Conservation (phyloP, 1,139 yeast species). For the Blastobotrys niveus region DNA sequence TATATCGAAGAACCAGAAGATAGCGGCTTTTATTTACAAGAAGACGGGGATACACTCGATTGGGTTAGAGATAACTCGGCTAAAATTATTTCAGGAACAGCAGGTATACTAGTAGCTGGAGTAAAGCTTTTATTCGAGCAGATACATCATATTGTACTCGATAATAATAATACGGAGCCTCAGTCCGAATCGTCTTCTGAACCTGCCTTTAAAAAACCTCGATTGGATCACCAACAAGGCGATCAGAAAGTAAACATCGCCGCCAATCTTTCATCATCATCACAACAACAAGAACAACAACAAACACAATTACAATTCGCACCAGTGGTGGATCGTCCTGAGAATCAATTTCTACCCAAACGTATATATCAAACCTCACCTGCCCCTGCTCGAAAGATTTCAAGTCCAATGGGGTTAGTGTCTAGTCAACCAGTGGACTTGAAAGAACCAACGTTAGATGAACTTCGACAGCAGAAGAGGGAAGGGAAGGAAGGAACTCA, state of each 20-base stretch:
- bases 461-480: too few relatives aligned
- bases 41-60: slow-evolving; percentile 12
- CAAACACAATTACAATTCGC: too few relatives aligned
- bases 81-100: slow-evolving; percentile 2
- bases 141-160: background rate
- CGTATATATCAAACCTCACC: slow-evolving; percentile 6
- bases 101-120: slow-evolving; percentile 2
- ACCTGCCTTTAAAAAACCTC: background rate
- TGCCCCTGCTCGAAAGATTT: background rate
- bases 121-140: background rate
- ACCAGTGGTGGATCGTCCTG: background rate
- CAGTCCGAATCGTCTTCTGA: background rate
- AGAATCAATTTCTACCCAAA: slow-evolving; percentile 2
- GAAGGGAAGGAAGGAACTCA: too few relatives aligned
- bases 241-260: background rate
- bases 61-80: slow-evolving; percentile 9
- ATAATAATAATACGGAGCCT: too few relatives aligned
- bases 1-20: background rate
- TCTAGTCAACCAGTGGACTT: too few relatives aligned
- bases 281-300: background rate
- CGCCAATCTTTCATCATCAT: background rate
- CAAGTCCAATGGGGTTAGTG: slow-evolving; percentile 7
- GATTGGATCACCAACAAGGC: background rate
- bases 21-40: background rate
- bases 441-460: too few relatives aligned